Evolutionary conservation across 306 rosid species (phyloP).

Genomic region (Urtica urens): DNA sequence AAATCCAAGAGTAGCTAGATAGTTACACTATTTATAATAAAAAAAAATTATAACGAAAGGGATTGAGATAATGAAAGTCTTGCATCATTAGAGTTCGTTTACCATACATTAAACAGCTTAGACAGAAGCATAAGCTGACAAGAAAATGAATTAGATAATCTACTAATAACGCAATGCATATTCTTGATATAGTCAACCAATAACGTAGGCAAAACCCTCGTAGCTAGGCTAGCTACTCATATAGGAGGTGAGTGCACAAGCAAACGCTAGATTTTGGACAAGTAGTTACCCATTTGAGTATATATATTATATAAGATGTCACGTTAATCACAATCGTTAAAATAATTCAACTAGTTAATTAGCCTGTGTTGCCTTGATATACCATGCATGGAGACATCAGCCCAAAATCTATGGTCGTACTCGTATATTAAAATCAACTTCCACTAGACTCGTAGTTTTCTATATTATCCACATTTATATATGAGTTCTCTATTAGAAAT

Average conservation of each 20-base stretch:
- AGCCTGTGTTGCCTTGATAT: conserved; percentile 17
- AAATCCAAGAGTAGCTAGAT: conserved; percentile 32
- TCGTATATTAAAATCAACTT: no score
- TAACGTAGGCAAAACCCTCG: conserved; percentile 28
- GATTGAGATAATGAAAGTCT: conserved; percentile 10
- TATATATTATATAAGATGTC: background rate
- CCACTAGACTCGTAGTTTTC: no score
- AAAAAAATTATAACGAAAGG: background rate
- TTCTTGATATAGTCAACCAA: conserved; percentile 18
- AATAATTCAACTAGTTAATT: conserved; percentile 7
- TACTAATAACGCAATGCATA: conserved; percentile 23
- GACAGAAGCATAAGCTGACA: conserved; percentile 26
- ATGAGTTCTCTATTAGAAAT: no score
- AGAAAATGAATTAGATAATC: conserved; percentile 12
- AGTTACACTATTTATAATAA: conserved; percentile 5
- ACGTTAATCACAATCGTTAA: background rate
- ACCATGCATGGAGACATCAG: conserved; percentile 22
- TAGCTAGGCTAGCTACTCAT: background rate
- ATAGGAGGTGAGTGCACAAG: conserved; percentile 13
- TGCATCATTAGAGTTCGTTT: conserved; percentile 47
- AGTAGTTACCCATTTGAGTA: conserved; percentile 14
- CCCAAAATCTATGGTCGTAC: background rate
- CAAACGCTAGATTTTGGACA: conserved; percentile 16
- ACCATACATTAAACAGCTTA: conserved; percentile 33
- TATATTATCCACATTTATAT: no score